Conservation (phyloP, 257 asterid genomes). For the Jacaranda mimosifolia region DNA sequence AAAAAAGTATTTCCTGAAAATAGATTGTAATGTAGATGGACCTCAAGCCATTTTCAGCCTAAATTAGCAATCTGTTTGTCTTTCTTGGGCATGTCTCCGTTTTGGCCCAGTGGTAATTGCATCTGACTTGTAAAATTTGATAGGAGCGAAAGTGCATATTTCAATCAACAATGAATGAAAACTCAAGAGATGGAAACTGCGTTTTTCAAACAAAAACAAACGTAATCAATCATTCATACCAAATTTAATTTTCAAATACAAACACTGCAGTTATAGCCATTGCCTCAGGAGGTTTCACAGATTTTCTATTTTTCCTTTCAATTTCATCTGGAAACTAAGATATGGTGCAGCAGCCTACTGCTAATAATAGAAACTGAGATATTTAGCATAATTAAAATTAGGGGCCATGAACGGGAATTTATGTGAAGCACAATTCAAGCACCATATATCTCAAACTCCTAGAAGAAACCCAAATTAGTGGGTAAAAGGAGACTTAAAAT, state of each 20-base stretch:
- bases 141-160: not conserved
- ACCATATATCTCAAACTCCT: constrained; percentile 7
- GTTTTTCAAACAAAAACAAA: not conserved
- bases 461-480: constrained; percentile 22
- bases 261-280: too few species aligned
- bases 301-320: not conserved
- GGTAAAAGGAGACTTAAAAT: not conserved
- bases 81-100: too few species aligned
- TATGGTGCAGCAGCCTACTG: too few species aligned
- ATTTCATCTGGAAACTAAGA: not conserved
- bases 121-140: not conserved
- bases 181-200: too few species aligned
- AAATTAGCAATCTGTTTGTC: too few species aligned
- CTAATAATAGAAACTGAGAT: not conserved
- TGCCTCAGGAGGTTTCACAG: not conserved
- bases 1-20: too few species aligned
- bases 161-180: not conserved
- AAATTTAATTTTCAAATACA: too few species aligned
- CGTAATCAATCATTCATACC: not conserved
- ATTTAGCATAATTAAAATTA: not conserved
- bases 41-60: too few species aligned
- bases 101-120: not conserved
- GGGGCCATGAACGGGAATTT: not conserved
- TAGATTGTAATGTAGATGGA: too few species aligned
- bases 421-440: not conserved